Evolutionary conservation across 805 yeast species (phyloP).

Genomic region (Wickerhamomyces kurtzmanii): DNA sequence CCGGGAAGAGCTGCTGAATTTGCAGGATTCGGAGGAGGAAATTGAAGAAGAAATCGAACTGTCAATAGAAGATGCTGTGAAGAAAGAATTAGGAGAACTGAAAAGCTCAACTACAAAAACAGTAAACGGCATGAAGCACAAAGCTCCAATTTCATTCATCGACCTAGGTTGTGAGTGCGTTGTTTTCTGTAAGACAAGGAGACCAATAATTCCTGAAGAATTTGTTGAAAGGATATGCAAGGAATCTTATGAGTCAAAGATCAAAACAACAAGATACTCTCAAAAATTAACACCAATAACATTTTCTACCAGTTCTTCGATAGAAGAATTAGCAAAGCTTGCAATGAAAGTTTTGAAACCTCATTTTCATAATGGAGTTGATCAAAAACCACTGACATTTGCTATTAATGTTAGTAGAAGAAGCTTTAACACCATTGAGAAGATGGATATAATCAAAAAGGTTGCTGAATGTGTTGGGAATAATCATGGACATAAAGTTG

Average conservation of each 20-base stretch:
- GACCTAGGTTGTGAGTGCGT: conserved; percentile 75
- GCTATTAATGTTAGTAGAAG: conserved; percentile 78
- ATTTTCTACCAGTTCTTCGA: conserved; percentile 59
- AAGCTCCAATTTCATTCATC: conserved; percentile 44
- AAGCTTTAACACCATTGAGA: conserved; percentile 63
- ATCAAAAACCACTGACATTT: conserved; percentile 34
- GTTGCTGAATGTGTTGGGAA: conserved; percentile 67
- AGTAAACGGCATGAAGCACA: conserved; percentile 29
- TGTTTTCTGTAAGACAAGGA: conserved; percentile 71
- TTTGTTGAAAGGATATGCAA: conserved; percentile 58
- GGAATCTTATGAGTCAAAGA: conserved; percentile 39
- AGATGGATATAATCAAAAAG: conserved; percentile 62
- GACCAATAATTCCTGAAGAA: conserved; percentile 69
- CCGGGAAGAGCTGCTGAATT: conserved; percentile 22
- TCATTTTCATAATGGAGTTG: conserved; percentile 47
- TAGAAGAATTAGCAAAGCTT: conserved; percentile 55
- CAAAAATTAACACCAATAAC: conserved; percentile 79
- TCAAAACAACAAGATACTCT: conserved; percentile 59
- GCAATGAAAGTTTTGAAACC: conserved; percentile 53
- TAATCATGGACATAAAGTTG: conserved; percentile 66
- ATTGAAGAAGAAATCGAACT: conserved; percentile 29
- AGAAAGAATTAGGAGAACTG: conserved; percentile 59
- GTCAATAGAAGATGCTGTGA: conserved; percentile 69
- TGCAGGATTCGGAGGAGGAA: conserved; percentile 15
- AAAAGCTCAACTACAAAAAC: conserved; percentile 23